Evolutionary conservation across 2,329 filamentous ascomycete genomes (phyloP).

Genomic region (Biscogniauxia sp.): DNA sequence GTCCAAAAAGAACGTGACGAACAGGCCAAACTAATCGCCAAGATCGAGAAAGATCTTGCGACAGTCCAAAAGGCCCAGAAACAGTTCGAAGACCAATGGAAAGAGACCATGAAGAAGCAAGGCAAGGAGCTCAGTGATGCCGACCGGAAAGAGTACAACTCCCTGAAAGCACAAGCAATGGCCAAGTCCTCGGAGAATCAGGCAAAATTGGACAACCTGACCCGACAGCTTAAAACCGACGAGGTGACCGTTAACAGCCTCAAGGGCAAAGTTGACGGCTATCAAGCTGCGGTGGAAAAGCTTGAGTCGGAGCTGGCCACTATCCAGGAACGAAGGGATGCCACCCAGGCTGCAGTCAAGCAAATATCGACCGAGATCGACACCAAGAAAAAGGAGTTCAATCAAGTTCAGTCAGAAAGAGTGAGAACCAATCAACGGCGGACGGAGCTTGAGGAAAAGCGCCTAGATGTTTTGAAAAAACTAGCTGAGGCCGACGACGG

Average conservation of each 20-base stretch:
- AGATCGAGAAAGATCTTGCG: slow-evolving; percentile 75
- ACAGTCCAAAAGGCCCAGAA: slow-evolving; percentile 86
- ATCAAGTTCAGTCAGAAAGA: slow-evolving; percentile 79
- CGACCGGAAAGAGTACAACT: slow-evolving; percentile 87
- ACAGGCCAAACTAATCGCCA: slow-evolving; percentile 66
- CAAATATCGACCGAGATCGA: slow-evolving; percentile 76
- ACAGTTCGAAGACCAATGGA: slow-evolving; percentile 85
- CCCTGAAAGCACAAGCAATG: slow-evolving; percentile 79
- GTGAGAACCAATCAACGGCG: slow-evolving; percentile 76
- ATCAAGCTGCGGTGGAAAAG: slow-evolving; percentile 70
- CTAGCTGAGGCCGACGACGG: slow-evolving; percentile 84
- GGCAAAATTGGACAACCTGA: slow-evolving; percentile 79
- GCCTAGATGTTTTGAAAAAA: slow-evolving; percentile 76
- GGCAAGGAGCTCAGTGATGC: slow-evolving; percentile 81
- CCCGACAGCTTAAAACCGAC: slow-evolving; percentile 85
- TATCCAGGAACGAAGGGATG: slow-evolving; percentile 66
- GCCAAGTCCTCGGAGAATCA: slow-evolving; percentile 79
- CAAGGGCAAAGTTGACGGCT: slow-evolving; percentile 80
- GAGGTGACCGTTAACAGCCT: slow-evolving; percentile 87
- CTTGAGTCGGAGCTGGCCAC: slow-evolving; percentile 68
- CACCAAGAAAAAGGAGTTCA: slow-evolving; percentile 85
- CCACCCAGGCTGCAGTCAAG: slow-evolving; percentile 61
- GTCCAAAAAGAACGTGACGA: slow-evolving; percentile 74
- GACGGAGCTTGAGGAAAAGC: slow-evolving; percentile 88
- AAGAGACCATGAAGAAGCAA: slow-evolving; percentile 78